Conservation (phyloP, 345 rosid species). For the Jatropha curcas region DNA sequence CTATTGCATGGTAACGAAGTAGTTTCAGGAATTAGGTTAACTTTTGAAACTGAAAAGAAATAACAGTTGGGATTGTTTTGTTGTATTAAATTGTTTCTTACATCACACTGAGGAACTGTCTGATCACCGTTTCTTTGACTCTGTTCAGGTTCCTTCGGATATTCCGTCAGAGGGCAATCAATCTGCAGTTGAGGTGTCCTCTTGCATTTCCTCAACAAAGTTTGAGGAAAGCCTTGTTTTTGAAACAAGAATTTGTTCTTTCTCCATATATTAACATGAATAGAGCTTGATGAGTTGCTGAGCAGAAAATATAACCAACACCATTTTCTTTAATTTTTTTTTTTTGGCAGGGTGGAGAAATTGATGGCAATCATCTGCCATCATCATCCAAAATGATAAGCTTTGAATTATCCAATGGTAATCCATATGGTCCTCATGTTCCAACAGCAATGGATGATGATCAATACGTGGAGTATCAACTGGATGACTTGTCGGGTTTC, state of each 20-base stretch:
- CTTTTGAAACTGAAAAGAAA: neutral
- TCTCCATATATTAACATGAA: neutral
- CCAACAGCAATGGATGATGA: conserved; percentile 61
- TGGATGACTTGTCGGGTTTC: conserved; percentile 75
- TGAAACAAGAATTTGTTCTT: neutral
- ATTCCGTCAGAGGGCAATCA: conserved; percentile 46
- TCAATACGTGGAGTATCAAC: conserved; percentile 74
- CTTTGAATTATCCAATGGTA: conserved; percentile 70
- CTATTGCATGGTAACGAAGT: neutral
- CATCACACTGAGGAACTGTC: neutral
- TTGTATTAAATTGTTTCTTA: neutral
- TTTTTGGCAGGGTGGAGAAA: conserved; percentile 55
- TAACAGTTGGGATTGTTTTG: neutral
- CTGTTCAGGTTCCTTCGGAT: conserved; percentile 74
- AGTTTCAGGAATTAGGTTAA: neutral
- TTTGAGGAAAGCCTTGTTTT: too few species aligned
- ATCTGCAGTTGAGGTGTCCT: conserved; percentile 53
- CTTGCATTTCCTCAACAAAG: conserved; percentile 2
- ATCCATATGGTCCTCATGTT: conserved; percentile 60
- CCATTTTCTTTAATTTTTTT: conserved; percentile 19
- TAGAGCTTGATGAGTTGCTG: neutral
- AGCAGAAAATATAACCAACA: conserved; percentile 7
- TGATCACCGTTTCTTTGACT: conserved; percentile 15
- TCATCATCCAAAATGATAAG: conserved; percentile 83
- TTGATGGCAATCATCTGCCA: conserved; percentile 38